Percentiles rank a stretch among this genome's conserved stretches.
These are phyloP conservation scores for Solidago caesia DNA, from an alignment of 129 eudicot species.

Conservation along the genomic window DNA sequence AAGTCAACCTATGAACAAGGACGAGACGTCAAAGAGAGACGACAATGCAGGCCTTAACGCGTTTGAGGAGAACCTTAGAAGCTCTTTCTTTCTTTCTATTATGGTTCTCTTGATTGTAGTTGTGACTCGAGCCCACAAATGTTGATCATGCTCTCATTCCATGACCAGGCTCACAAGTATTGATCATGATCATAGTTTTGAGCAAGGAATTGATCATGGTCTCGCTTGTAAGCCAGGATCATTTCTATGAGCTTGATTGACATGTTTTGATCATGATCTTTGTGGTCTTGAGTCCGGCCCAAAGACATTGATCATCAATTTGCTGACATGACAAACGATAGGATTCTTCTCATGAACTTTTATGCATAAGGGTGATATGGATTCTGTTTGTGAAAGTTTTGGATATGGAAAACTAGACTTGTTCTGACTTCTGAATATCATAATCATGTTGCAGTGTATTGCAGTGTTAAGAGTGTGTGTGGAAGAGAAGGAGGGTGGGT, in stretches of 20 bases:
- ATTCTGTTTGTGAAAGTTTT: not conserved
- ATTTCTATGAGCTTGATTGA: constrained; percentile 4
- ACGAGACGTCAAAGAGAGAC: constrained; percentile 21
- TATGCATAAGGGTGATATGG: not conserved
- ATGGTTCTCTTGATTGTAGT: constrained; percentile 68
- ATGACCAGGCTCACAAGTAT: not conserved
- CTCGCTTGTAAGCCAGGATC: not conserved
- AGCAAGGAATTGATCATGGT: constrained; percentile 11
- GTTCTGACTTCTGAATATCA: no score
- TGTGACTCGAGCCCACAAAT: constrained; percentile 44
- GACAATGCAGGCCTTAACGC: not conserved
- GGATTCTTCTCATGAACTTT: not conserved
- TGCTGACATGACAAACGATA: constrained; percentile 14
- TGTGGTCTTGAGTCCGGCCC: not conserved
- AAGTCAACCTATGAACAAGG: constrained; percentile 30
- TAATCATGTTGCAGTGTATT: not conserved
- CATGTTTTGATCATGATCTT: constrained; percentile 13
- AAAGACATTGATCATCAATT: constrained; percentile 9
- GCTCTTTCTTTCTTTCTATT: constrained; percentile 58
- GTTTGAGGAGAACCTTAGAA: constrained; percentile 47
- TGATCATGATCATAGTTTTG: constrained; percentile 20
- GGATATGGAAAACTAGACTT: not conserved
- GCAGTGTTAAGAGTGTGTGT: not conserved
- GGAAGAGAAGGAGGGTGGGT: no score
- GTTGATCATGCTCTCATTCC: constrained; percentile 30